Conservation (phyloP, 2,329 filamentous ascomycete genomes). For the Pseudocercospora ulei region DNA sequence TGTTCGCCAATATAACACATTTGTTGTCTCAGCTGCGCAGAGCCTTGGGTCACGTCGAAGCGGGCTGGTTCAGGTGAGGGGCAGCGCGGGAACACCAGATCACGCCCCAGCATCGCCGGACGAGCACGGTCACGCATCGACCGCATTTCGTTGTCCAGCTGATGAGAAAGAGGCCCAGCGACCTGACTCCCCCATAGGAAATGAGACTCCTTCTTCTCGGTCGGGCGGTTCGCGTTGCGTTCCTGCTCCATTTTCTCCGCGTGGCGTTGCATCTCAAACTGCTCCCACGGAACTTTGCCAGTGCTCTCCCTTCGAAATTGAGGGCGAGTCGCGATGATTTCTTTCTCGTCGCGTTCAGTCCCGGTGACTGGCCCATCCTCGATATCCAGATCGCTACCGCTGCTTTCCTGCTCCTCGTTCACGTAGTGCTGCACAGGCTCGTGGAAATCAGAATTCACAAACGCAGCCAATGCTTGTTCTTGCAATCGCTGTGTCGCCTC, state of each 20-base stretch:
- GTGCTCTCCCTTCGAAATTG: slow-evolving; percentile 49
- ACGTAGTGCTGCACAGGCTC: slow-evolving; percentile 64
- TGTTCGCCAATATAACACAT: slow-evolving; percentile 46
- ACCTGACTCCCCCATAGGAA: slow-evolving; percentile 38
- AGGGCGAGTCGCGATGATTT: slow-evolving; percentile 21
- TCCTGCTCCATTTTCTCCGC: slow-evolving; percentile 54
- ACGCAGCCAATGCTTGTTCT: slow-evolving; percentile 65
- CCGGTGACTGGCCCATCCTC: slow-evolving; percentile 35
- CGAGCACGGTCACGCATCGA: slow-evolving; percentile 51
- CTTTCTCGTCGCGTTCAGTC: slow-evolving; percentile 37
- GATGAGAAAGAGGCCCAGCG: slow-evolving; percentile 24
- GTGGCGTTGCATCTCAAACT: slow-evolving; percentile 71
- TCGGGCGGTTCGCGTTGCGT: slow-evolving; percentile 37
- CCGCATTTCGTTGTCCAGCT: slow-evolving; percentile 40
- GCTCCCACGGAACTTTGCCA: slow-evolving; percentile 59
- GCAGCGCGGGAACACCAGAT: slow-evolving; percentile 72
- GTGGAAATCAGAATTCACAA: slow-evolving; percentile 60
- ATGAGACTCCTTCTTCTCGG: slow-evolving; percentile 24
- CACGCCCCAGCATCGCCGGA: slow-evolving; percentile 79
- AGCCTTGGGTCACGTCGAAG: slow-evolving; percentile 64
- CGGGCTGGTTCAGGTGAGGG: slow-evolving; percentile 74
- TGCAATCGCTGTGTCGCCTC: slow-evolving; percentile 71
- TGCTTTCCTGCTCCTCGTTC: slow-evolving; percentile 42
- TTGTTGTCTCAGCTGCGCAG: slow-evolving; percentile 42
- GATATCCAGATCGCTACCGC: slow-evolving; percentile 28